These are phyloP conservation scores for Mycosphaerella sp. DNA, from an alignment of 2,329 filamentous ascomycete genomes.

Conservation along the genomic window DNA sequence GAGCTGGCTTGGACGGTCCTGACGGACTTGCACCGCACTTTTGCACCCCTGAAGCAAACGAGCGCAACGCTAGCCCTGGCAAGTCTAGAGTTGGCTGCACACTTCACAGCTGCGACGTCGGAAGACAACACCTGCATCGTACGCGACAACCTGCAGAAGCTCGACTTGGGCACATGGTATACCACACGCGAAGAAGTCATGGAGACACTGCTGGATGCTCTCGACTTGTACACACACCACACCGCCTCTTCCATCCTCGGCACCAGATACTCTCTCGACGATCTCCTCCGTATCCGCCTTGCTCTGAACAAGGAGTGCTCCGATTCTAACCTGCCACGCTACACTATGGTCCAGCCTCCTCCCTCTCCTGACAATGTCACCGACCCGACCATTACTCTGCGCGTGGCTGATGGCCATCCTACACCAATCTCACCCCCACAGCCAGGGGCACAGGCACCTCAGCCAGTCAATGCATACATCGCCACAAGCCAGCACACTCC, in stretches of 20 bases:
- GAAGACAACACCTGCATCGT: conserved; percentile 18
- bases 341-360: conserved; percentile 39
- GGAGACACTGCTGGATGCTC: conserved; percentile 82
- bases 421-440: conserved; percentile 32
- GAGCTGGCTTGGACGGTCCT: conserved; percentile 73
- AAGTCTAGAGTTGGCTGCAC: conserved; percentile 70
- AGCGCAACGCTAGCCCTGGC: conserved; percentile 79
- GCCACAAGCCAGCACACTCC: conserved; percentile 20
- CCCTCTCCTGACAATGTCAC: conserved; percentile 33
- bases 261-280: conserved; percentile 62
- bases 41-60: conserved; percentile 83
- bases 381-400: conserved; percentile 28
- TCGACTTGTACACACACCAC: conserved; percentile 89
- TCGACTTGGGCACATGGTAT: conserved; percentile 43
- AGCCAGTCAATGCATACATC: conserved; percentile 15
- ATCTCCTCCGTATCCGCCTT: conserved; percentile 82
- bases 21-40: conserved; percentile 87
- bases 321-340: conserved; percentile 53
- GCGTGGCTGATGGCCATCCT: conserved; percentile 31
- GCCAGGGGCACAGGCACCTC: conserved; percentile 18
- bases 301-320: conserved; percentile 76
- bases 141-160: conserved; percentile 32
- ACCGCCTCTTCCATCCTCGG: conserved; percentile 68
- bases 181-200: conserved; percentile 44
- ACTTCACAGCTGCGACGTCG: conserved; percentile 43